Percentiles rank a stretch among this genome's conserved stretches.
phyloP scores from a whole-genome alignment of 768 basidiomycete species.

The Boletus huronensis region DNA sequence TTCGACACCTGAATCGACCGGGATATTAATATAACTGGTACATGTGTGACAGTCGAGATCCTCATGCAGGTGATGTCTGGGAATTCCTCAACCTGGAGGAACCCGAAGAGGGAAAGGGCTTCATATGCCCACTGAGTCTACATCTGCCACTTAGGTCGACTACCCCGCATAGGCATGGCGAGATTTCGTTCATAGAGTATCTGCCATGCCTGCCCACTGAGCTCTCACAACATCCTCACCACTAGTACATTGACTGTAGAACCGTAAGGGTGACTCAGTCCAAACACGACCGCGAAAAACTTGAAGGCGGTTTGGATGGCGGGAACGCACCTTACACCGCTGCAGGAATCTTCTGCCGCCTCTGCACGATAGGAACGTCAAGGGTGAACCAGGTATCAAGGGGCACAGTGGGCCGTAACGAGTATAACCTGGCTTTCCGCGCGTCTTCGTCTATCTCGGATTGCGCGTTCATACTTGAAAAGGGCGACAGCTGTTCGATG shows the following conservation, averaged over 20 bases:
- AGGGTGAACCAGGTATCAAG: conserved; percentile 18
- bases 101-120: too few species aligned
- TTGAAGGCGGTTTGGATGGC: too few species aligned
- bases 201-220: neutral
- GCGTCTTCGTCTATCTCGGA: neutral
- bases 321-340: neutral
- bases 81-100: neutral
- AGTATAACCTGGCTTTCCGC: conserved; percentile 1
- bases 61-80: too few species aligned
- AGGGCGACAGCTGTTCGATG: conserved; percentile 35
- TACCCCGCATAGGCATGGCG: neutral
- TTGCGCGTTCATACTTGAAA: conserved; percentile 5
- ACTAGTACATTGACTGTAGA: neutral
- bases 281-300: neutral
- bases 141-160: neutral
- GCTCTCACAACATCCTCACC: neutral
- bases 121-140: too few species aligned
- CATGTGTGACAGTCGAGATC: too few species aligned
- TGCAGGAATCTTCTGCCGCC: neutral
- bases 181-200: neutral
- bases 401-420: neutral
- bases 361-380: conserved; percentile 17
- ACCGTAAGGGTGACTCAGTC: too few species aligned
- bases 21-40: too few species aligned
- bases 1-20: too few species aligned